Conservation (phyloP, 2,329 filamentous ascomycete species). For the Xylaria sp. region DNA sequence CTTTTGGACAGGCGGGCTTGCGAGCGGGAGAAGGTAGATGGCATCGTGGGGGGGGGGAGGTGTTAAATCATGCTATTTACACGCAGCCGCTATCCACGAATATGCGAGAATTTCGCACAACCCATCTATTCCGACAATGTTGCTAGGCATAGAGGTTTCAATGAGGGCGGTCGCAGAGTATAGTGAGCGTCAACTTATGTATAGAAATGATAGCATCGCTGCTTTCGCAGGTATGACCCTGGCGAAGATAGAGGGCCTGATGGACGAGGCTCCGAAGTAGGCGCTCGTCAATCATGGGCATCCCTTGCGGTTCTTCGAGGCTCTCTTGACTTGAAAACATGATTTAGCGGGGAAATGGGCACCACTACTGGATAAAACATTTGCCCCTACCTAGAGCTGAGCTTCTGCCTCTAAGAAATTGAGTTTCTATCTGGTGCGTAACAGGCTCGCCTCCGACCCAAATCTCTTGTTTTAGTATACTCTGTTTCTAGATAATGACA, state of each 20-base stretch:
- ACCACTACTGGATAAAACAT: not conserved
- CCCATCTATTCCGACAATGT: too few species aligned
- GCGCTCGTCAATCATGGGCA: not conserved
- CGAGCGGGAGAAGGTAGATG: too few species aligned
- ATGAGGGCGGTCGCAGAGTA: too few species aligned
- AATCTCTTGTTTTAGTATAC: not conserved
- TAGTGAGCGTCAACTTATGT: too few species aligned
- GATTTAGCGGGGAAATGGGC: fast-evolving
- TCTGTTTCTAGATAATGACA: constrained; percentile 1
- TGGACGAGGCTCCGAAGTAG: not conserved
- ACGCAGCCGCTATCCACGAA: too few species aligned
- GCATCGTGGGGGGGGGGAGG: too few species aligned
- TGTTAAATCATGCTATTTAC: too few species aligned
- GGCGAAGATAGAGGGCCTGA: not conserved
- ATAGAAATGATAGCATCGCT: not conserved
- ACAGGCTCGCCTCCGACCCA: not conserved
- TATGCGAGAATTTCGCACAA: too few species aligned
- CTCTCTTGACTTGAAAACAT: not conserved
- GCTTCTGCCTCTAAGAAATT: not conserved
- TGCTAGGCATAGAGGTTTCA: too few species aligned
- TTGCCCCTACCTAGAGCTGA: not conserved
- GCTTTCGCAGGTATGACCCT: not conserved
- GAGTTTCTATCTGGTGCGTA: not conserved
- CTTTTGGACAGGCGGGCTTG: too few species aligned
- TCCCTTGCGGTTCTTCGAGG: not conserved